phyloP scores from a whole-genome alignment of 768 basidiomycete genomes.

The Phaeotremella skinneri region DNA sequence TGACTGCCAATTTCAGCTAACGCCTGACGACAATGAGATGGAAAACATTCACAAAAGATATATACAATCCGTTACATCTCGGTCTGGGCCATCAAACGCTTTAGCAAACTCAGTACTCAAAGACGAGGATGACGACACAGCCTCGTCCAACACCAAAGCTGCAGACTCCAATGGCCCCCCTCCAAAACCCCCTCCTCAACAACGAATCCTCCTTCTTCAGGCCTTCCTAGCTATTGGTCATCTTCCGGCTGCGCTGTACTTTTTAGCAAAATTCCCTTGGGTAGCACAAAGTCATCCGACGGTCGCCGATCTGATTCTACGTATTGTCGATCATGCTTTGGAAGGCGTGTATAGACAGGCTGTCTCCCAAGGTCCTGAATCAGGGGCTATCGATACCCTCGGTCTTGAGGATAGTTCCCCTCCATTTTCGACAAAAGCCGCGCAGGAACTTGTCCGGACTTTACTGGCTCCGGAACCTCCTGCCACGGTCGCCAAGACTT shows the following conservation, averaged over 20 bases:
- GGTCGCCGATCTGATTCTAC: conserved; percentile 80
- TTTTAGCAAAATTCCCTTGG: conserved; percentile 82
- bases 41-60: conserved; percentile 65
- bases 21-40: conserved; percentile 76
- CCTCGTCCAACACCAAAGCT: conserved; percentile 53
- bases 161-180: conserved; percentile 54
- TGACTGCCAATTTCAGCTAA: conserved; percentile 56
- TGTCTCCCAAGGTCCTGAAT: no score
- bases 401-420: conserved; percentile 2
- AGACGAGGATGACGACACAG: conserved; percentile 46
- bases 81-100: conserved; percentile 35
- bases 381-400: neutral
- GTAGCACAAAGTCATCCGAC: conserved; percentile 75
- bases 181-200: conserved; percentile 55
- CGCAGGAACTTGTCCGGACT: conserved; percentile 63
- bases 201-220: conserved; percentile 72
- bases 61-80: conserved; percentile 42
- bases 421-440: neutral
- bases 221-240: conserved; percentile 86
- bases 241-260: conserved; percentile 68
- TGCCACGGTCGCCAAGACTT: conserved; percentile 68
- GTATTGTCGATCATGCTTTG: conserved; percentile 68
- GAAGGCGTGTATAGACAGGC: conserved; percentile 60
- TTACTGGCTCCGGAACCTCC: conserved; percentile 77
- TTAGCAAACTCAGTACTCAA: conserved; percentile 55